Evolutionary conservation across 257 asterid genomes (phyloP), one percentile per base, ranked within the genome.

Genomic region (Solanum peruvianum): DNA sequence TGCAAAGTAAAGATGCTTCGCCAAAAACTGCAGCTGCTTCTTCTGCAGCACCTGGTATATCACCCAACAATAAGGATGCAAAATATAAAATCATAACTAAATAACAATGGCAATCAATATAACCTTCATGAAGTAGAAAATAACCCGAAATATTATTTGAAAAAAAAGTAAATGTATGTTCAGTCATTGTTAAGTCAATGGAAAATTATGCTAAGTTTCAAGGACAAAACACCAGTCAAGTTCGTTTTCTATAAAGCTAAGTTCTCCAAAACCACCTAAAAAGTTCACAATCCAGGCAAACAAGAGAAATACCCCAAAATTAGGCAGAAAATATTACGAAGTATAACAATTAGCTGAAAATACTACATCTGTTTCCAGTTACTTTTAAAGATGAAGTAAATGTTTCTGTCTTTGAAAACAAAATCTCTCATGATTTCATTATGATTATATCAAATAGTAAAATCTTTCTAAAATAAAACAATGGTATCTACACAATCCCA

Each of bases 11-110:
- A 93, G 98, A 96, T 85, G 94, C 94, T 84, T 97, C 98, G 82
- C 94, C 95, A 89, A 96, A 97, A 88, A 95, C 98, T 89, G 90
- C 86, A 89, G 91, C 90, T 88, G 99, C 99, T 89, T 94, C 99
- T 87, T 95, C 98, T 73, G 99, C 99, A 86, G 93, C 97, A 89
- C 99, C 99, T 96, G 94, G 87, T 88, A 80, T 58, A 75, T 77
- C 82, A 44, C 25, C 27, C 83, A 73, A 83, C 70, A 33, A 86
- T 86, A 85, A 87, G 85, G 76, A 82, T 67, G 87, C 56, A 67
- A 88, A 83, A 89, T 71, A 52, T 87, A 47, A 84, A 70, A 35
- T 29, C n/a, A 62, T 62, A 44, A 62, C 86, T 87, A 85, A 44
- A 87, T 41, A 87, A 47, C 76, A 42, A 83, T 80, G 16, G 58